phyloP scores from a whole-genome alignment of 306 rosid genomes.

The Rosa chinensis region DNA sequence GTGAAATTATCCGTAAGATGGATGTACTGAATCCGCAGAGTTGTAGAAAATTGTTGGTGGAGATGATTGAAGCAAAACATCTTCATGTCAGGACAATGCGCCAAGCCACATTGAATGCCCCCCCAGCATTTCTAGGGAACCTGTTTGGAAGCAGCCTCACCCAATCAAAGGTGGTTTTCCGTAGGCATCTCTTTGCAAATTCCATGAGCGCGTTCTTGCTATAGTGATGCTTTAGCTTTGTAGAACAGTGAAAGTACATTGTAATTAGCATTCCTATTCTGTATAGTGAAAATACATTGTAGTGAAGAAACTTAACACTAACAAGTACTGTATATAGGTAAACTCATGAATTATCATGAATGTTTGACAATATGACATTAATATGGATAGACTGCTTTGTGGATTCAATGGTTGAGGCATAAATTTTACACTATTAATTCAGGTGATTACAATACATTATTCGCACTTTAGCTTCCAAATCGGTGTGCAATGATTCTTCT shows the following conservation, averaged over 20 bases:
- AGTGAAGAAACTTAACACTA: neutral
- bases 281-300: neutral
- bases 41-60: neutral
- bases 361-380: neutral
- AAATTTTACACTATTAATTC: neutral
- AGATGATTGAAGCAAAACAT: conserved; percentile 1
- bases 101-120: neutral
- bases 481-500: too few species aligned
- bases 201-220: neutral
- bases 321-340: neutral
- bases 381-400: neutral
- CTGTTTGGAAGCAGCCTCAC: neutral
- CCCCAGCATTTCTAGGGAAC: neutral
- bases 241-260: neutral
- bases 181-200: conserved; percentile 3
- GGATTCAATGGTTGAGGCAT: neutral
- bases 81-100: neutral
- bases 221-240: neutral
- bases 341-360: neutral
- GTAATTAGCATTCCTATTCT: neutral
- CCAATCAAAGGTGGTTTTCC: neutral
- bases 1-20: neutral
- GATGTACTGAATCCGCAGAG: neutral
- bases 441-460: neutral
- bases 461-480: too few species aligned